Evolutionary conservation across 177 flowering plant genomes (phyloP).

Genomic region (Vitis hybrid): DNA sequence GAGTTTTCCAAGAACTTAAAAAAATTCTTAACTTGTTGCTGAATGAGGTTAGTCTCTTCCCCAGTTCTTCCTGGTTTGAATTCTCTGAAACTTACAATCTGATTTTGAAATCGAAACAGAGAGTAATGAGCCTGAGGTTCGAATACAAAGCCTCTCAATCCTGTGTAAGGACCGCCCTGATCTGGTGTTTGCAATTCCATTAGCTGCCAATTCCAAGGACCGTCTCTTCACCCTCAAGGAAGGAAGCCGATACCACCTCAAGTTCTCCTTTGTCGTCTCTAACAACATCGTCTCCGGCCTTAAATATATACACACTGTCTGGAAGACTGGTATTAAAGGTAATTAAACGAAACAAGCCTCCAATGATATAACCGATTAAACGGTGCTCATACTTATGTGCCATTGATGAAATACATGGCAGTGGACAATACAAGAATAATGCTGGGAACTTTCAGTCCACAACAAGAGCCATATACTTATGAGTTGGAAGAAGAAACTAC

Average conservation of each 20-base stretch:
- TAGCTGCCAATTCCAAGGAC: slow-evolving; percentile 24
- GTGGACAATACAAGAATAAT: slow-evolving; percentile 42
- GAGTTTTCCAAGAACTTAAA: neutral
- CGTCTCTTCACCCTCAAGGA: slow-evolving; percentile 42
- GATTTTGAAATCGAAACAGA: slow-evolving; percentile 22
- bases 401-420: slow-evolving; percentile 13
- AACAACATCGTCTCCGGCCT: slow-evolving; percentile 50
- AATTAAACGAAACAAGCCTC: neutral
- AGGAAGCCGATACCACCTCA: slow-evolving; percentile 39
- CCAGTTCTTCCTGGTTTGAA: neutral
- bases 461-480: slow-evolving; percentile 39
- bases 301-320: slow-evolving; percentile 46
- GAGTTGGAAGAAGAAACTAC: slow-evolving; percentile 45
- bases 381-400: neutral
- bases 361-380: neutral
- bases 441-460: slow-evolving; percentile 56
- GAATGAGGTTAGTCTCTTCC: no score
- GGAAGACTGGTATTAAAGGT: slow-evolving; percentile 57
- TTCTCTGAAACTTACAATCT: neutral
- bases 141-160: slow-evolving; percentile 42
- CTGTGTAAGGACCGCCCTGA: slow-evolving; percentile 30
- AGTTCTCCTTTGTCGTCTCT: slow-evolving; percentile 39
- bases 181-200: slow-evolving; percentile 42
- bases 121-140: slow-evolving; percentile 40
- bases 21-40: neutral